A percentile compares a stretch with the other conserved stretches of the same genome.
phyloP scores from a whole-genome alignment of 2,329 filamentous ascomycete species.

The Scedosporium dehoogii region DNA sequence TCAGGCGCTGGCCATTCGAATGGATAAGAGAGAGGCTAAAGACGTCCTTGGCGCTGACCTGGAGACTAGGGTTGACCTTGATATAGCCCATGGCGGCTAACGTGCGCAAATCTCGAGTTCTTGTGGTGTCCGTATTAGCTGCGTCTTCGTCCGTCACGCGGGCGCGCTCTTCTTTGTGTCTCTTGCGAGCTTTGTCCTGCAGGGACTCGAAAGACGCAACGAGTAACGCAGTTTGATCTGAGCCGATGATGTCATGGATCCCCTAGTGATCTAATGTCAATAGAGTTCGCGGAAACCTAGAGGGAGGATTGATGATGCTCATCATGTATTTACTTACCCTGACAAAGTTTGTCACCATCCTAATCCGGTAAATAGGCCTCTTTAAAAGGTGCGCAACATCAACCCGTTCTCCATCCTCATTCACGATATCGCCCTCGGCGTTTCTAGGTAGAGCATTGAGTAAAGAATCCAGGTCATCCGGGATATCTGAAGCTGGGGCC shows the following conservation, averaged over 20 bases:
- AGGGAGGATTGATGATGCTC: constrained; percentile 8
- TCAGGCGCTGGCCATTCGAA: constrained; percentile 80
- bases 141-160: constrained; percentile 77
- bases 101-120: constrained; percentile 69
- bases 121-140: constrained; percentile 68
- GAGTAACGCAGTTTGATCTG: constrained; percentile 31
- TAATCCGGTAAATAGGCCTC: constrained; percentile 75
- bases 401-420: constrained; percentile 75
- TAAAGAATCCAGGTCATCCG: constrained; percentile 51
- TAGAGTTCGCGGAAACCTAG: neutral
- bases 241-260: constrained; percentile 45
- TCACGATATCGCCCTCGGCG: constrained; percentile 55
- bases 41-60: constrained; percentile 81
- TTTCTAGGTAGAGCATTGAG: constrained; percentile 51
- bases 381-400: constrained; percentile 92
- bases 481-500: constrained; percentile 49
- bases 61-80: constrained; percentile 62
- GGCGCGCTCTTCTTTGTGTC: constrained; percentile 55
- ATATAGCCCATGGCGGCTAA: constrained; percentile 62
- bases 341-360: constrained; percentile 76
- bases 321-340: constrained; percentile 38
- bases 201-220: constrained; percentile 54
- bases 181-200: constrained; percentile 64
- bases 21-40: constrained; percentile 81
- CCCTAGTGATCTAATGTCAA: constrained; percentile 25